phyloP scores from a whole-genome alignment of 169 alveolate genomes.

The Cryptosporidium andersoni region DNA sequence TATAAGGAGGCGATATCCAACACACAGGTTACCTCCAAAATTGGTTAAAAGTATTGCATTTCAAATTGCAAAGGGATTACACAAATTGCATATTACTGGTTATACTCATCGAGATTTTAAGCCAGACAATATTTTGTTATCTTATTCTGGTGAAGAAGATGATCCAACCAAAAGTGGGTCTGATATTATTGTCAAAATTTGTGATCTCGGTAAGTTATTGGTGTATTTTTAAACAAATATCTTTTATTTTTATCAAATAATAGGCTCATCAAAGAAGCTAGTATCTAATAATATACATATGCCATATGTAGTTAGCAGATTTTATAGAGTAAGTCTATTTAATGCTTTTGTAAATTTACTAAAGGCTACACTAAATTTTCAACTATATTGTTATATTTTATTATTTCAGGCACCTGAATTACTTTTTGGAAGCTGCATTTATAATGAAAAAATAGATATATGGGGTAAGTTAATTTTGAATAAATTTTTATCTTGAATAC shows the following conservation, averaged over 20 bases:
- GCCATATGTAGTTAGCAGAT: slow-evolving; percentile 71
- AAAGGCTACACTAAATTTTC: background rate
- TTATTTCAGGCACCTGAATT: slow-evolving; percentile 61
- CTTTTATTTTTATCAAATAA: background rate
- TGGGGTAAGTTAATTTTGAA: slow-evolving; percentile 44
- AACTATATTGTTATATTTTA: background rate
- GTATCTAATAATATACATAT: background rate
- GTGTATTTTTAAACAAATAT: background rate
- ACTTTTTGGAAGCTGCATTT: slow-evolving; percentile 54
- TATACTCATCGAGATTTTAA: slow-evolving; percentile 65
- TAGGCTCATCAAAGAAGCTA: slow-evolving; percentile 62
- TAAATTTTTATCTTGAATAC: background rate
- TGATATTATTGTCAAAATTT: slow-evolving; percentile 8
- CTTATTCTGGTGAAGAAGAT: background rate
- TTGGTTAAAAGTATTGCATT: slow-evolving; percentile 35
- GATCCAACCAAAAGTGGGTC: background rate
- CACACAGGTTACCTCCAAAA: slow-evolving; percentile 38
- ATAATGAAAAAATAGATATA: slow-evolving; percentile 62
- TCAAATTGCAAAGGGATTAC: slow-evolving; percentile 42
- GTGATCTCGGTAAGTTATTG: slow-evolving; percentile 44
- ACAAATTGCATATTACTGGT: slow-evolving; percentile 43
- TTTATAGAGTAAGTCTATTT: slow-evolving; percentile 38
- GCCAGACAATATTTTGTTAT: slow-evolving; percentile 52
- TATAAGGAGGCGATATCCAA: slow-evolving; percentile 17
- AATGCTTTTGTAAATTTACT: background rate